Conservation (phyloP, 495 filamentous ascomycete genomes). For the Talaromyces adpressus region DNA sequence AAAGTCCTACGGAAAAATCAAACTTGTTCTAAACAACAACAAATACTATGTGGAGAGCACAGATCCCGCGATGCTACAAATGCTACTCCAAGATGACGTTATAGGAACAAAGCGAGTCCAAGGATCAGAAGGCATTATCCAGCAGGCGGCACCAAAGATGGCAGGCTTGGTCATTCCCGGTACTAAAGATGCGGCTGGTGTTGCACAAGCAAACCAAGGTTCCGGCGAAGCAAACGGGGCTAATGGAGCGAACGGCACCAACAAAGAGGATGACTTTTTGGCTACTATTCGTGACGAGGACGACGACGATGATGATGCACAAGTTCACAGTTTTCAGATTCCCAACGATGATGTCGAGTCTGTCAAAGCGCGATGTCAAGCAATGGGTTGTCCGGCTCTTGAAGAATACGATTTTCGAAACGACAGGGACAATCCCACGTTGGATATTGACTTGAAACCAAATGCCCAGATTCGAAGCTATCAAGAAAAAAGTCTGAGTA, state of each 20-base stretch:
- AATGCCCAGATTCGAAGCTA: constrained; percentile 82
- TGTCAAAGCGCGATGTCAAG: constrained; percentile 84
- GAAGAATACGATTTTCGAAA: constrained; percentile 99
- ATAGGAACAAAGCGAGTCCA: constrained; percentile 59
- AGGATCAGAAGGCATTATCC: constrained; percentile 63
- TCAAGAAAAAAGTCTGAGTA: constrained; percentile 93
- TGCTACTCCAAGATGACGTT: constrained; percentile 64
- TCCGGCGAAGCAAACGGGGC: constrained; percentile 23
- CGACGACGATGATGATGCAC: constrained; percentile 84
- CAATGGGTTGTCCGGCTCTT: constrained; percentile 77
- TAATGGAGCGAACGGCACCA: constrained; percentile 13
- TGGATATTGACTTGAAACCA: constrained; percentile 87
- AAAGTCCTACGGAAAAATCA: constrained; percentile 88
- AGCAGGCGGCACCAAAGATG: constrained; percentile 77
- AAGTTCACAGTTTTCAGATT: constrained; percentile 95
- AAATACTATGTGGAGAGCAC: constrained; percentile 89
- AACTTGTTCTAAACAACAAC: constrained; percentile 90
- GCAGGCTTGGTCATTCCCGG: constrained; percentile 89
- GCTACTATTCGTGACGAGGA: constrained; percentile 66
- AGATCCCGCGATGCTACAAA: constrained; percentile 78
- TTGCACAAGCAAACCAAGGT: constrained; percentile 53
- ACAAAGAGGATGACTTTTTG: constrained; percentile 49
- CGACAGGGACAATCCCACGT: constrained; percentile 77
- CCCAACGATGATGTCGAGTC: constrained; percentile 65
- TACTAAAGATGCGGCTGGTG: constrained; percentile 85